These are phyloP conservation scores for Fusarium concolor DNA, from an alignment of 2,329 filamentous ascomycete genomes.

Conservation along the genomic window DNA sequence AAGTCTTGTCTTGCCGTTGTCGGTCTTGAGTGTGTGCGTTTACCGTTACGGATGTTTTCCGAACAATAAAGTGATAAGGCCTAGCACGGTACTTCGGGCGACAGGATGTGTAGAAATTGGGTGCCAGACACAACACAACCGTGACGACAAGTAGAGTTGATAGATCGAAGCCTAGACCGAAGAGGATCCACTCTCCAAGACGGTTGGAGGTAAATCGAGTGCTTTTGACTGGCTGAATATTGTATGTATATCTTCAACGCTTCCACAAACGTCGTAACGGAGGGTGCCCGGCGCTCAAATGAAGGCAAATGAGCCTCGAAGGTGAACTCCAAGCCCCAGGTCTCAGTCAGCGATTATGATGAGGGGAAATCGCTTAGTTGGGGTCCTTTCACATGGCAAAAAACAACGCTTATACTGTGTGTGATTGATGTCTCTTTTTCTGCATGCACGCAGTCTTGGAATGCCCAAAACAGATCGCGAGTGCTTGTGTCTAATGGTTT, in stretches of 20 bases:
- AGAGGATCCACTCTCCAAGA: conserved; percentile 38
- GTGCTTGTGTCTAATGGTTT: conserved; percentile 23
- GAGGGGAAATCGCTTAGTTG: conserved; percentile 27
- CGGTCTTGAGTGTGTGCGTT: conserved; percentile 23
- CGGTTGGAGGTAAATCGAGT: conserved; percentile 35
- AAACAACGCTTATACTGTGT: not conserved
- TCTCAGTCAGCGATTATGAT: conserved; percentile 13
- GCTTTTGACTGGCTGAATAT: conserved; percentile 37
- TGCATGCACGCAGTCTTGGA: conserved; percentile 1
- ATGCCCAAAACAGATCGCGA: conserved; percentile 4
- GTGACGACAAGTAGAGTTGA: conserved; percentile 35
- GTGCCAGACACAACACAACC: conserved; percentile 31
- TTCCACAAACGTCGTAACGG: conserved; percentile 17
- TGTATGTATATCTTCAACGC: conserved; percentile 9
- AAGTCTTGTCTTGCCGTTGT: conserved; percentile 25
- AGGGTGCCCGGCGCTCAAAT: conserved; percentile 27
- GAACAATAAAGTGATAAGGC: conserved; percentile 26
- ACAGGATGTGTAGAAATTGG: conserved; percentile 45
- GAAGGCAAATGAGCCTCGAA: conserved; percentile 4
- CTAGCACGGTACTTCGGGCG: conserved; percentile 41
- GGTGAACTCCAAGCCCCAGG: conserved; percentile 25
- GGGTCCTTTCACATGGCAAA: conserved; percentile 24
- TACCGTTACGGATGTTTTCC: conserved; percentile 42
- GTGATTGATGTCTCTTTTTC: conserved; percentile 6
- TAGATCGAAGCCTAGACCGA: conserved; percentile 39